Base-by-base conservation (phyloP, 768 basidiomycete genomes). In the Psilocybe cyanescens region DNA sequence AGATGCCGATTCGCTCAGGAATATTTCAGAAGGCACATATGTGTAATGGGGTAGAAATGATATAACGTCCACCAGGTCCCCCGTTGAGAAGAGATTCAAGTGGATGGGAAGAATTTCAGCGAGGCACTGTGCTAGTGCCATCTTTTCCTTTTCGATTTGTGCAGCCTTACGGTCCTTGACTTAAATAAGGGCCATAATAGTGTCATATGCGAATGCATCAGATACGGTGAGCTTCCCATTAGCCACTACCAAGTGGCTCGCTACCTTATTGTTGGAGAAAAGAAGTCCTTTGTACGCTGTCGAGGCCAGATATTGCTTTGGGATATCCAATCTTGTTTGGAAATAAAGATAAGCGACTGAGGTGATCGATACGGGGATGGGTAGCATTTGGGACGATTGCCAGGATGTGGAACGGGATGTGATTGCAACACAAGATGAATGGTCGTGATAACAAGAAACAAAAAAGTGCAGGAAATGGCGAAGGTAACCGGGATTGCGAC, bases 401-500 rank as follows among this genome's bases (percentile, higher is more conserved):
- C 39, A 2, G 29, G 53, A 19, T 8, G 53, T 24, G 5, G 6
- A 12, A n/a, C 30, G 11, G 53, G 53, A 11, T 37, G 29, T 3
- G 49, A 30, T 31, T 60, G 59, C 19, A 60, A 16, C 14, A 35
- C 52, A 16, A 52, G 59, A 7, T 41, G 16, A 29, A 55, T 16
- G 16, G 59, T 60, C 33, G 52, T 60, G 5, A 41, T 37, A 19
- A 60, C 3, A 19, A 60, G 33, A 51, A 60, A 60, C 0, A 33
- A 8, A 16, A 16, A 28, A 11, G 49, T 49, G n/a, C 16, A 30
- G 3, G 31, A 52, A 60, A 60, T 47, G 16, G 46, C 56, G 19
- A 47, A 5, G 29, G 56, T 29, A n/a, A 57, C 56, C 46, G 56
- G 3, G 46, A 57, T 37, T 1, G 68, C 67, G 14, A 71, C 61